Conservation (phyloP, 768 basidiomycete genomes). For the Cystofilobasidium bisporidii region DNA sequence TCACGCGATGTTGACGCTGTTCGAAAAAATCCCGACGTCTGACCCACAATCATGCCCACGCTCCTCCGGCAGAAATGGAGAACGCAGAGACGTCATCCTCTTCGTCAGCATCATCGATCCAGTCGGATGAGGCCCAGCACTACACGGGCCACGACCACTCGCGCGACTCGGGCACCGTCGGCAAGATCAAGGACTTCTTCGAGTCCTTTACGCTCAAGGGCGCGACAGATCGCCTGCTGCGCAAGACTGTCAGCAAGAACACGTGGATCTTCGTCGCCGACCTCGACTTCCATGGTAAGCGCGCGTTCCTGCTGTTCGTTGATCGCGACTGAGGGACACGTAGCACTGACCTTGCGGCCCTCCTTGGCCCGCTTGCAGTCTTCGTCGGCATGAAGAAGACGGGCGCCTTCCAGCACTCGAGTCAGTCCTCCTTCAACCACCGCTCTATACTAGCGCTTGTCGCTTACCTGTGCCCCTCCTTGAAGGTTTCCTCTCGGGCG, state of each 20-base stretch:
- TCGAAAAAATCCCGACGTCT: too few species aligned
- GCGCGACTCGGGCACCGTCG: constrained; percentile 32
- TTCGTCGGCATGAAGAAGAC: constrained; percentile 60
- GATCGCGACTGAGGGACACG: neutral
- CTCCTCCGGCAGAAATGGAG: neutral
- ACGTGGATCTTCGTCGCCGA: constrained; percentile 64
- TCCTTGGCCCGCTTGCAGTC: constrained; percentile 44
- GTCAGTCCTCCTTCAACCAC: constrained; percentile 32
- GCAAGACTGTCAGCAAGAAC: constrained; percentile 52
- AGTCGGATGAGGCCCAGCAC: constrained; percentile 35
- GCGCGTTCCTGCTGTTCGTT: constrained; percentile 44
- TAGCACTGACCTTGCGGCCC: neutral
- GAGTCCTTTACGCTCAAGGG: constrained; percentile 50
- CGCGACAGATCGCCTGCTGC: constrained; percentile 48
- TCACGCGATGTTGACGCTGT: too few species aligned
- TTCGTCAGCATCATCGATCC: constrained; percentile 30
- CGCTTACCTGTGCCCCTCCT: too few species aligned
- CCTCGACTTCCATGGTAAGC: constrained; percentile 34
- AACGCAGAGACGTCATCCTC: constrained; percentile 33
- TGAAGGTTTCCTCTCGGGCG: constrained; percentile 36
- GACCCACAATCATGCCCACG: too few species aligned
- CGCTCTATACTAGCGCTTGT: too few species aligned
- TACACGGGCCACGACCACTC: constrained; percentile 31
- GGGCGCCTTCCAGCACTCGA: constrained; percentile 59
- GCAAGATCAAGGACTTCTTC: constrained; percentile 36